Conservation (phyloP, 192 early-diverging fungal genomes). For the Mortierella hygrophila region DNA sequence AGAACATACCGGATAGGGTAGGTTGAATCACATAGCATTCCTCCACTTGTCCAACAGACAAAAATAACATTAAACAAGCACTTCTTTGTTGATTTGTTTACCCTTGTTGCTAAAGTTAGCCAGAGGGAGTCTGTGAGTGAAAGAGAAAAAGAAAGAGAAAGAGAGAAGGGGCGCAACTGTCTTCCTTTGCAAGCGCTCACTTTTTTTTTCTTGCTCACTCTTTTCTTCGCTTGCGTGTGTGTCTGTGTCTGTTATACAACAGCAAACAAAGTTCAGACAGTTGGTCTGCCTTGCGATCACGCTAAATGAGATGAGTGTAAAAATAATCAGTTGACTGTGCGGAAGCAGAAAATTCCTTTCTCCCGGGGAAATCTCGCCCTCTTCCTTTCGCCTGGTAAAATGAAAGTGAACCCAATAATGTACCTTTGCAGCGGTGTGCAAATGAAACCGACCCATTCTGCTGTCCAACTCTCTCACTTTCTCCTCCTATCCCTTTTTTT, state of each 20-base stretch:
- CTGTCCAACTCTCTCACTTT: constrained; percentile 9
- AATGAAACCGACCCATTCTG: not conserved
- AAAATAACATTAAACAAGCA: not conserved
- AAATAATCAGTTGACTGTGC: not conserved
- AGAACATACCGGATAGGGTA: not conserved
- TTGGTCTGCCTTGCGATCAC: not conserved
- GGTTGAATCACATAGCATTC: not conserved
- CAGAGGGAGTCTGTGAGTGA: not conserved
- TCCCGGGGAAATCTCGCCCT: not conserved
- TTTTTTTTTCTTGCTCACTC: too few relatives aligned
- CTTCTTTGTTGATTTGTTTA: not conserved
- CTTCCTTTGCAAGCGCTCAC: too few relatives aligned
- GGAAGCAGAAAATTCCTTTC: not conserved
- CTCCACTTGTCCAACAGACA: not conserved
- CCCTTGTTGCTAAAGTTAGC: not conserved
- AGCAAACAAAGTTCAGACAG: too few relatives aligned
- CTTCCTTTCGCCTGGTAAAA: not conserved
- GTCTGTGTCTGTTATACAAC: not conserved
- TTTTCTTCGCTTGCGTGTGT: not conserved
- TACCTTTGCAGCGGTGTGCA: not conserved
- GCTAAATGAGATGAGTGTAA: not conserved
- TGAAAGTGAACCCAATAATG: not conserved
- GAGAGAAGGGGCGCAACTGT: too few relatives aligned
- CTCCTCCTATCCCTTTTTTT: not conserved
- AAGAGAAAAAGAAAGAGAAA: too few relatives aligned